phyloP scores from a whole-genome alignment of 1,284 basidiomycete species.

The Inonotus hispidus region DNA sequence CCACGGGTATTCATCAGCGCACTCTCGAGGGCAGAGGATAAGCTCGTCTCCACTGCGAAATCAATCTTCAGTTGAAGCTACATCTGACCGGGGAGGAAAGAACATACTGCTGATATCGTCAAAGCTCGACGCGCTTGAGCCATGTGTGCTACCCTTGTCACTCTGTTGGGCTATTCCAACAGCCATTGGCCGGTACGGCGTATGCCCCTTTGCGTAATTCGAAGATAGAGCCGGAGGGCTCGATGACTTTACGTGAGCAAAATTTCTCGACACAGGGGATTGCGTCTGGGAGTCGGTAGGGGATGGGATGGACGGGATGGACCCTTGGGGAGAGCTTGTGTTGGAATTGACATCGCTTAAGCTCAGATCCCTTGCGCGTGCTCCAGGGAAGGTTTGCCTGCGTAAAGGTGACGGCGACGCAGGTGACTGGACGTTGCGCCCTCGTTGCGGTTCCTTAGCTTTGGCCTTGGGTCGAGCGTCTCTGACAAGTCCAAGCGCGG shows the following conservation, averaged over 20 bases:
- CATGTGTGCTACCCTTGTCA: constrained; percentile 59
- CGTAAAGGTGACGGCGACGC: constrained; percentile 38
- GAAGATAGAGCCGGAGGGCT: constrained; percentile 55
- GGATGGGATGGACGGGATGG: constrained; percentile 74
- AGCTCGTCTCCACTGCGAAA: constrained; percentile 48
- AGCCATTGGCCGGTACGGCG: constrained; percentile 39
- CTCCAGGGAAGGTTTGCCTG: constrained; percentile 44
- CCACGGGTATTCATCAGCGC: constrained; percentile 61
- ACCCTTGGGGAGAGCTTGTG: constrained; percentile 63
- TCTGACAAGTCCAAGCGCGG: constrained; percentile 63
- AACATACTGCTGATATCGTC: constrained; percentile 73
- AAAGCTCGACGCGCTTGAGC: constrained; percentile 71
- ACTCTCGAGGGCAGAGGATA: constrained; percentile 74
- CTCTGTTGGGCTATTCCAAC: constrained; percentile 33
- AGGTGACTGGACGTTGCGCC: constrained; percentile 38
- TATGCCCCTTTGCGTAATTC: constrained; percentile 43
- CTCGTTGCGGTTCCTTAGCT: constrained; percentile 38
- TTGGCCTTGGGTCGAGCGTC: constrained; percentile 35
- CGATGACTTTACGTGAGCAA: constrained; percentile 49
- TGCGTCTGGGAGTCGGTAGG: constrained; percentile 45
- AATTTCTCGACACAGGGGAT: constrained; percentile 47
- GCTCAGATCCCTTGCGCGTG: constrained; percentile 15
- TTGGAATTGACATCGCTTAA: constrained; percentile 39
- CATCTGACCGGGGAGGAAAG: background rate
- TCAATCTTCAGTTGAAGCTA: background rate